Conservation (phyloP, 192 early-diverging fungal genomes). For the Entophlyctis luteolus region DNA sequence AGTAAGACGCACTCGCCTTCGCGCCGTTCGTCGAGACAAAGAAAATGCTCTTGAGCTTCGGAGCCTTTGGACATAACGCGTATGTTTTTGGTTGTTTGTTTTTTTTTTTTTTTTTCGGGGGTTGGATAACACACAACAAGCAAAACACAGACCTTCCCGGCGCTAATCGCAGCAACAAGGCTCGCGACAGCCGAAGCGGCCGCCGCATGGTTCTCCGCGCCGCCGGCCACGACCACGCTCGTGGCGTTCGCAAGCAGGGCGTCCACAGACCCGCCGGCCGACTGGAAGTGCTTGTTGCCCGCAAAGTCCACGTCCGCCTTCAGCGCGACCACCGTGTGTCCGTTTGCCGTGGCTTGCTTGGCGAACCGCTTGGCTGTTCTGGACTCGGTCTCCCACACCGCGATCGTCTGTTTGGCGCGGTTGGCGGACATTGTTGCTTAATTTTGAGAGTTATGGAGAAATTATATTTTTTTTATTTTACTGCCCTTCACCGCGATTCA, state of each 20-base stretch:
- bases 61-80: not conserved
- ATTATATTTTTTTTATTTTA: no score
- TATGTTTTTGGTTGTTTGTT: not conserved
- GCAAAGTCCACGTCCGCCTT: not conserved
- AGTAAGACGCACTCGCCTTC: not conserved
- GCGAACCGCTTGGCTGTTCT: constrained; percentile 5
- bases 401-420: constrained; percentile 25
- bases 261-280: constrained; percentile 1
- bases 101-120: not conserved
- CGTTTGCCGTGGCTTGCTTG: not conserved
- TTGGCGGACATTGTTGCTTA: no score
- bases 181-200: not conserved
- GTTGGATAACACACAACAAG: not conserved
- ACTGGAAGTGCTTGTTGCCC: not conserved
- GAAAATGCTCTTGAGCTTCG: constrained; percentile 13
- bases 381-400: constrained; percentile 13
- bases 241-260: no score
- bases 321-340: constrained; percentile 9
- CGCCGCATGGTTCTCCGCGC: constrained; percentile 8
- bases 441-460: no score
- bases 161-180: not conserved
- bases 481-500: no score
- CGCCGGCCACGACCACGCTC: constrained; percentile 11
- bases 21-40: constrained; percentile 16
- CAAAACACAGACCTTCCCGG: no score